phyloP scores from a whole-genome alignment of 306 rosid species.

The Malus domestica region DNA sequence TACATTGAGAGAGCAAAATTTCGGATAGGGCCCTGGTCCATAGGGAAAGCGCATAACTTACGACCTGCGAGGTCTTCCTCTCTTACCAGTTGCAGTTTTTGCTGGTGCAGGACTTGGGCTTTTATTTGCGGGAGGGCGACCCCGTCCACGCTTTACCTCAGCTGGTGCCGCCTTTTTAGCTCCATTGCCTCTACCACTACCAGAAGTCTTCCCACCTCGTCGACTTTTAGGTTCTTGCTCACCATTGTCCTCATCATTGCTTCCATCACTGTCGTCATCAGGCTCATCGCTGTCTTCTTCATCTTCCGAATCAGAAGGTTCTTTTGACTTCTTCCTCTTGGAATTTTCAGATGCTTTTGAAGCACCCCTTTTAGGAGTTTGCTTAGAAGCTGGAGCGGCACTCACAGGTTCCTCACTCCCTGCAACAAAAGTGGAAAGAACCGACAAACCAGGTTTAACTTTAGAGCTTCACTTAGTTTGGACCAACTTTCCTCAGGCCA shows the following conservation, averaged over 20 bases:
- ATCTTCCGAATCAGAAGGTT: slow-evolving; percentile 57
- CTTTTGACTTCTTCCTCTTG: slow-evolving; percentile 68
- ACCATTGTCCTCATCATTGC: slow-evolving; percentile 60
- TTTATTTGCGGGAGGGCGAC: slow-evolving; percentile 45
- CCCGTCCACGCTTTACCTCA: slow-evolving; percentile 45
- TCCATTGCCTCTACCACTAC: slow-evolving; percentile 51
- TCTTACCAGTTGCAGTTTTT: slow-evolving; percentile 58
- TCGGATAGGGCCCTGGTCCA: slow-evolving; percentile 13
- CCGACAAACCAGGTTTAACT: slow-evolving; percentile 9
- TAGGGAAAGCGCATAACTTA: slow-evolving; percentile 11
- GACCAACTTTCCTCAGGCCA: background rate
- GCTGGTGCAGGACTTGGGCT: slow-evolving; percentile 39
- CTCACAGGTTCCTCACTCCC: slow-evolving; percentile 38
- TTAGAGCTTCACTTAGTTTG: background rate
- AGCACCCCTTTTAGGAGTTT: slow-evolving; percentile 48
- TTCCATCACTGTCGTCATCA: slow-evolving; percentile 41
- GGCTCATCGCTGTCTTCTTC: slow-evolving; percentile 14
- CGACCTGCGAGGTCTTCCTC: slow-evolving; percentile 83
- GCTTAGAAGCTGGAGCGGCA: slow-evolving; percentile 40
- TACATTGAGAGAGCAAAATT: slow-evolving; percentile 49
- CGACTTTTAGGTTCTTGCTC: slow-evolving; percentile 26
- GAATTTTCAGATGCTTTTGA: slow-evolving; percentile 49
- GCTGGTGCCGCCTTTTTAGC: slow-evolving; percentile 33
- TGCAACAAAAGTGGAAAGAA: slow-evolving; percentile 21
- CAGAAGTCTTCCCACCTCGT: slow-evolving; percentile 46